These are phyloP conservation scores for Lignosus rhinocerotis DNA, from an alignment of 1,284 basidiomycete species.

Conservation along the genomic window DNA sequence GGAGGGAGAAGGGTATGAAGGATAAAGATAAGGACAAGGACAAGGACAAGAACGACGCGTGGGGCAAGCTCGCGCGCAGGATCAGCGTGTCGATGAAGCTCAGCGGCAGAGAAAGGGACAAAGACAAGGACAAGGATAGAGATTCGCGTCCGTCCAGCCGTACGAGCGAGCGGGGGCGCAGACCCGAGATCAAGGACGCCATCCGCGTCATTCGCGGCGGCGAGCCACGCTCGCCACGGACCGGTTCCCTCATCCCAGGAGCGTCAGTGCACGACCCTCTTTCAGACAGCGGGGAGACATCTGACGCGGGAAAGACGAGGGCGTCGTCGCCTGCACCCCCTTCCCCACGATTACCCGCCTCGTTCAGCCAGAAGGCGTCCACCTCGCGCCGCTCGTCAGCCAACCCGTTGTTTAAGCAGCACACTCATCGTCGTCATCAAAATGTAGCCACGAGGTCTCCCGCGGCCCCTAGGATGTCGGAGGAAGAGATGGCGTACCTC, in stretches of 20 bases:
- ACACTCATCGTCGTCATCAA: neutral
- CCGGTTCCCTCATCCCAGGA: slow-evolving; percentile 9
- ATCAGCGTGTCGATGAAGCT: slow-evolving; percentile 53
- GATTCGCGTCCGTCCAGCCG: slow-evolving; percentile 22
- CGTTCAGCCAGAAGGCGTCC: slow-evolving; percentile 4
- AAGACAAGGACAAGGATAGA: slow-evolving; percentile 16
- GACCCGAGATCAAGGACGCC: slow-evolving; percentile 21
- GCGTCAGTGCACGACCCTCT: slow-evolving; percentile 14
- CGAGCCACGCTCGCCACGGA: slow-evolving; percentile 12
- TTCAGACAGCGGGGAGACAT: slow-evolving; percentile 16
- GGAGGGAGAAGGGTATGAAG: slow-evolving; percentile 1
- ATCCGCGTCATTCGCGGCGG: slow-evolving; percentile 18
- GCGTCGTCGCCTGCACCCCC: slow-evolving; percentile 4
- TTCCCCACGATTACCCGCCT: slow-evolving; percentile 7
- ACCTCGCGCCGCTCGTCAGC: slow-evolving; percentile 14
- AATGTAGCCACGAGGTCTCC: slow-evolving; percentile 36
- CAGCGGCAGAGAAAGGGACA: slow-evolving; percentile 32
- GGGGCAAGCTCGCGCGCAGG: slow-evolving; percentile 60
- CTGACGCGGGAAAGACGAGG: slow-evolving; percentile 5
- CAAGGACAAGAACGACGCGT: slow-evolving; percentile 46
- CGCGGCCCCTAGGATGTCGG: slow-evolving; percentile 49
- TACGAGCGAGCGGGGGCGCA: slow-evolving; percentile 20
- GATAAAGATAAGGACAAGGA: slow-evolving; percentile 9
- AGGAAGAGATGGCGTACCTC: slow-evolving; percentile 62
- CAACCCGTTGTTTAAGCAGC: slow-evolving; percentile 18